phyloP scores from a whole-genome alignment of 2,329 filamentous ascomycete species.

The Hypomyces rosellus region DNA sequence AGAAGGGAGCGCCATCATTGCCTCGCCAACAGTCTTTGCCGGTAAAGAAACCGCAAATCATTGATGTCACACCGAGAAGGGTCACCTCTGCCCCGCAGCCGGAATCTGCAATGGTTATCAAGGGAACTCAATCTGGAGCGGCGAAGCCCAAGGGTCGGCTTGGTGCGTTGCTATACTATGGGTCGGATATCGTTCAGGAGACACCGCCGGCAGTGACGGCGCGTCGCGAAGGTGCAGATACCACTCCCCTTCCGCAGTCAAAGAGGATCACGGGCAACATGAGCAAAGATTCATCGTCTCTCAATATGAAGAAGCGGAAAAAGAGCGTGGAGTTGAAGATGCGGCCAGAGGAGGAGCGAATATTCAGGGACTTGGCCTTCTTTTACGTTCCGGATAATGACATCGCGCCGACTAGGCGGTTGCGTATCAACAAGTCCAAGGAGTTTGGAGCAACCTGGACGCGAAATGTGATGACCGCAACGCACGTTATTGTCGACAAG shows the following conservation, averaged over 20 bases:
- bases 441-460: constrained; percentile 72
- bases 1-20: not conserved
- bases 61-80: constrained; percentile 13
- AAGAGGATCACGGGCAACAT: not conserved
- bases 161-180: constrained; percentile 13
- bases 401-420: constrained; percentile 56
- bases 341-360: constrained; percentile 45
- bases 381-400: constrained; percentile 81
- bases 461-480: constrained; percentile 52
- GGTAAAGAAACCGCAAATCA: not conserved
- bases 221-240: not conserved
- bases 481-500: constrained; percentile 75
- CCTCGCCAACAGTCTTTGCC: not conserved
- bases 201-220: constrained; percentile 1
- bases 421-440: constrained; percentile 67
- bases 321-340: constrained; percentile 40
- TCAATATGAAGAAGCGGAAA: constrained; percentile 24
- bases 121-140: constrained; percentile 11
- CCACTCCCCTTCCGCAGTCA: not conserved
- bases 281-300: not conserved
- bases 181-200: constrained; percentile 8
- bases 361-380: constrained; percentile 57
- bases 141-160: constrained; percentile 18
- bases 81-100: constrained; percentile 10
- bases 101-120: constrained; percentile 18